phyloP scores from a whole-genome alignment of 768 basidiomycete genomes.

The Boletales sp. region DNA sequence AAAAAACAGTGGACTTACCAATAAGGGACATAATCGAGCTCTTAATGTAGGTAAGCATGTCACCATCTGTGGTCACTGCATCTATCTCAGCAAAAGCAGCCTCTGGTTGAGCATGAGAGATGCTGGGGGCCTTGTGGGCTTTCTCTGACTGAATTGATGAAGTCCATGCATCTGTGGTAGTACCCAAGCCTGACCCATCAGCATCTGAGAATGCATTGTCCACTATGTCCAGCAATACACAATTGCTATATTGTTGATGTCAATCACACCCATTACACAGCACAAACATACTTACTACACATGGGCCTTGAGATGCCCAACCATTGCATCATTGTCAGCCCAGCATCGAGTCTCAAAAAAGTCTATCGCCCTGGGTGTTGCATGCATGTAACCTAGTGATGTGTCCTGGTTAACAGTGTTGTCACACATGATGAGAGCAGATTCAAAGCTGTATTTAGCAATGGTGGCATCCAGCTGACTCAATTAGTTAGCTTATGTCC shows the following conservation, averaged over 20 bases:
- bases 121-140: too few species aligned
- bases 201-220: background rate
- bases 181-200: background rate
- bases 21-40: too few species aligned
- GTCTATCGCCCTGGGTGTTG: background rate
- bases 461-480: background rate
- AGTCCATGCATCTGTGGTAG: too few species aligned
- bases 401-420: slow-evolving; percentile 1
- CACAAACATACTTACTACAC: slow-evolving; percentile 1
- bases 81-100: too few species aligned
- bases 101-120: too few species aligned
- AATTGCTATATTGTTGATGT: background rate
- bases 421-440: slow-evolving; percentile 2
- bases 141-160: too few species aligned
- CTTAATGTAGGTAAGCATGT: too few species aligned
- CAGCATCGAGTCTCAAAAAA: slow-evolving; percentile 3
- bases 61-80: too few species aligned
- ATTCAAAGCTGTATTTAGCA: background rate
- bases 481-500: background rate
- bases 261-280: background rate
- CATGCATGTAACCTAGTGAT: background rate
- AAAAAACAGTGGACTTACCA: too few species aligned
- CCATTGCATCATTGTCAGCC: background rate
- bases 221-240: slow-evolving; percentile 2
- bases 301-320: slow-evolving; percentile 7